phyloP scores from a whole-genome alignment of 805 yeast genomes.

The Allodekkera sacchari region DNA sequence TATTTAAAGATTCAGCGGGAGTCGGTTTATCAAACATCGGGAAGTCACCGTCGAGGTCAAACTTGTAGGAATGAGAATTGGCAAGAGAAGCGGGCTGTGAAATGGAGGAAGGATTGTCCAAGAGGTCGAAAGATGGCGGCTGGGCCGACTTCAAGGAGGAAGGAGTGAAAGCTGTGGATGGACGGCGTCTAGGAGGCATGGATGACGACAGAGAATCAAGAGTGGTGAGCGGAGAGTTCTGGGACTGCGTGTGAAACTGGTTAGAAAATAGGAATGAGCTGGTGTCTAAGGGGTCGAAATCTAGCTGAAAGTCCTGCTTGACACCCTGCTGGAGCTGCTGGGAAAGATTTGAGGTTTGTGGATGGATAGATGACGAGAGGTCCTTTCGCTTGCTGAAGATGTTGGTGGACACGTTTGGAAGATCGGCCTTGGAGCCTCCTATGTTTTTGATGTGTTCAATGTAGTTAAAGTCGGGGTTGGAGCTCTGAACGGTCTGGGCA shows the following conservation, averaged over 20 bases:
- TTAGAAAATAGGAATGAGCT: no score
- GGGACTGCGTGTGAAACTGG: no score
- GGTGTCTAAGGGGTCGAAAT: no score
- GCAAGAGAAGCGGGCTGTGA: neutral
- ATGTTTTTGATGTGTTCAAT: slow-evolving; percentile 10
- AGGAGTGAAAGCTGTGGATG: no score
- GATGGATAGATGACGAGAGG: slow-evolving; percentile 14
- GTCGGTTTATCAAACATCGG: neutral
- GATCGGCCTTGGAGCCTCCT: slow-evolving; percentile 5
- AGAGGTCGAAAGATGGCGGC: no score
- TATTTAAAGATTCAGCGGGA: neutral
- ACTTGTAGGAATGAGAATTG: neutral
- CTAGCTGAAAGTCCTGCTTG: no score
- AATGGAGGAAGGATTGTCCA: neutral
- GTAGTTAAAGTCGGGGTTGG: slow-evolving; percentile 7
- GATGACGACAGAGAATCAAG: neutral
- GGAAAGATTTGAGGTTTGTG: slow-evolving; percentile 21
- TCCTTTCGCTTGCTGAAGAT: slow-evolving; percentile 13
- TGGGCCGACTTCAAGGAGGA: no score
- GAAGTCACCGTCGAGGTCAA: neutral
- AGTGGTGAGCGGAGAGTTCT: slow-evolving; percentile 1
- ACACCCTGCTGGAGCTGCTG: slow-evolving; percentile 20
- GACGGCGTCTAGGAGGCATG: no score
- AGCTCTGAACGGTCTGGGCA: slow-evolving; percentile 2
- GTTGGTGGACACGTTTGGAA: slow-evolving; percentile 1